Evolutionary conservation across 1,284 basidiomycete species (phyloP).

Genomic region (Rhizopogon parksii): DNA sequence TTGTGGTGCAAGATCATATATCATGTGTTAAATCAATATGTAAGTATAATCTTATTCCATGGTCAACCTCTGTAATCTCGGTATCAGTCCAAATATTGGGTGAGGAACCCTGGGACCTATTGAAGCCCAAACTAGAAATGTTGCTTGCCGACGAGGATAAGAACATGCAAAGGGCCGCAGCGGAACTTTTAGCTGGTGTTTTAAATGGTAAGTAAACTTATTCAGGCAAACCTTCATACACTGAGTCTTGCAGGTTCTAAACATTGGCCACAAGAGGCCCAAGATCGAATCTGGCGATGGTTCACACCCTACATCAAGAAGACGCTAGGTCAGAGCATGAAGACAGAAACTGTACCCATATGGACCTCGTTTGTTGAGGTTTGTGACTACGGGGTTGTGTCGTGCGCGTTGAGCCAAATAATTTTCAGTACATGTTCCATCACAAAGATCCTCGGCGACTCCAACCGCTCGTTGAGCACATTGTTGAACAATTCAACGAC

Average conservation of each 20-base stretch:
- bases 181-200: constrained; percentile 80
- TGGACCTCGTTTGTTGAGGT: constrained; percentile 71
- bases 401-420: constrained; percentile 1
- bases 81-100: constrained; percentile 59
- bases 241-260: constrained; percentile 55
- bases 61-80: constrained; percentile 6
- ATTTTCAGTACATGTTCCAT: constrained; percentile 62
- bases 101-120: constrained; percentile 52
- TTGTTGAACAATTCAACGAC: constrained; percentile 53
- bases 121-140: constrained; percentile 48
- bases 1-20: constrained; percentile 58
- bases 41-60: constrained; percentile 27
- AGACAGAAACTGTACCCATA: constrained; percentile 58
- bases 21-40: constrained; percentile 71
- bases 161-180: constrained; percentile 84
- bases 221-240: neutral
- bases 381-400: constrained; percentile 6
- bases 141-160: constrained; percentile 55
- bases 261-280: constrained; percentile 77
- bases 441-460: constrained; percentile 81
- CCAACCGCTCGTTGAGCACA: constrained; percentile 71
- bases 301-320: constrained; percentile 61
- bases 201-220: constrained; percentile 43
- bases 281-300: constrained; percentile 77
- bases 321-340: constrained; percentile 60